Percentiles rank a stretch among this genome's conserved stretches.
These are phyloP conservation scores for Yarrowia porcina DNA, from an alignment of 805 yeast species.

Conservation along the genomic window DNA sequence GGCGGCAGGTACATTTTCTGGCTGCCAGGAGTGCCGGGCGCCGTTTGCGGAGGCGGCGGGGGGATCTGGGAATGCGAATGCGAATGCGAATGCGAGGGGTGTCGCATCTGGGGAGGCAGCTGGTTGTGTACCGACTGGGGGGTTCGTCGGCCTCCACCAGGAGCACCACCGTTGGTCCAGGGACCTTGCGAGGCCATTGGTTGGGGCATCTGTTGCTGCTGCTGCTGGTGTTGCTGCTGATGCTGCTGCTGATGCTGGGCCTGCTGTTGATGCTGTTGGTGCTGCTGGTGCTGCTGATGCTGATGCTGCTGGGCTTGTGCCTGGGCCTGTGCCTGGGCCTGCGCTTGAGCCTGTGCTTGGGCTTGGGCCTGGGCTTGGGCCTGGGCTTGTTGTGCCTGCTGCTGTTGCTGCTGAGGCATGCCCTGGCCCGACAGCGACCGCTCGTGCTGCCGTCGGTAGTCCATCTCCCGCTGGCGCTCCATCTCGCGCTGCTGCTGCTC, in stretches of 20 bases:
- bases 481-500: slow-evolving; percentile 20
- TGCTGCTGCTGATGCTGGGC: background rate
- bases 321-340: background rate
- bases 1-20: slow-evolving; percentile 6
- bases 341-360: background rate
- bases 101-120: slow-evolving; percentile 19
- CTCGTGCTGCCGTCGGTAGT: slow-evolving; percentile 5
- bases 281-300: background rate
- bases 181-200: background rate
- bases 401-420: background rate
- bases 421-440: background rate
- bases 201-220: background rate
- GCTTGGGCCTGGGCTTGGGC: background rate
- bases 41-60: slow-evolving; percentile 3
- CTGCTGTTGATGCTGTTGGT: background rate
- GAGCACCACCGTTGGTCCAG: background rate
- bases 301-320: background rate
- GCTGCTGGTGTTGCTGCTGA: background rate
- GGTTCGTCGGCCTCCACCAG: background rate
- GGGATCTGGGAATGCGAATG: slow-evolving; percentile 14
- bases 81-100: slow-evolving; percentile 10
- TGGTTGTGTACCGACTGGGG: slow-evolving; percentile 10
- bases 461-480: slow-evolving; percentile 17
- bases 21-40: slow-evolving; percentile 1
- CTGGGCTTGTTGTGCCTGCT: background rate